Percentiles rank a stretch among this genome's conserved stretches.
These are phyloP conservation scores for Coleophoma eucalyptorum DNA, from an alignment of 2,329 filamentous ascomycete species.

Conservation along the genomic window DNA sequence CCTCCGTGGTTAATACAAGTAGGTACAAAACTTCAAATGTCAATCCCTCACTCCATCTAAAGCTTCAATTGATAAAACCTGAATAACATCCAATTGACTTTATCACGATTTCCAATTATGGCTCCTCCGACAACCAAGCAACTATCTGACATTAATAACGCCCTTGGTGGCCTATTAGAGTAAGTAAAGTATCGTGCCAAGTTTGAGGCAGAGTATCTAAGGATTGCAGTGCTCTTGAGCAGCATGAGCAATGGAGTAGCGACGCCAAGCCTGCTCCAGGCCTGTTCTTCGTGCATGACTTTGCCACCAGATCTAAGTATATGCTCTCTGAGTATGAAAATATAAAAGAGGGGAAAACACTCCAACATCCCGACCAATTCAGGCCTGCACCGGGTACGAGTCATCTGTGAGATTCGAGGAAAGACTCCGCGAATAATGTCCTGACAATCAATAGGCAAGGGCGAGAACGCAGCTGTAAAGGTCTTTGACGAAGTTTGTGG, in stretches of 20 bases:
- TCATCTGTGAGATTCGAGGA: neutral
- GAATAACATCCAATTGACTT: neutral
- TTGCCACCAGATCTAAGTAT: slow-evolving; percentile 35
- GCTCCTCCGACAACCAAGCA: slow-evolving; percentile 5
- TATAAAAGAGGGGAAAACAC: slow-evolving; percentile 27
- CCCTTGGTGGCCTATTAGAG: slow-evolving; percentile 6
- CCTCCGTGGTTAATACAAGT: too few species aligned
- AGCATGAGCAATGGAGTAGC: slow-evolving; percentile 12
- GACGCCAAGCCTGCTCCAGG: slow-evolving; percentile 24
- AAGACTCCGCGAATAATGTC: neutral
- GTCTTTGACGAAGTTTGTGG: slow-evolving; percentile 16
- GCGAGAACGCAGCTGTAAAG: slow-evolving; percentile 11
- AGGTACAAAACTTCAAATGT: too few species aligned
- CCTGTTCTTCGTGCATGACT: slow-evolving; percentile 37
- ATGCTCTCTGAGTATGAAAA: slow-evolving; percentile 38
- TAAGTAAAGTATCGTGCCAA: neutral
- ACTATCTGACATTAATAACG: slow-evolving; percentile 1
- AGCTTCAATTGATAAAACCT: neutral
- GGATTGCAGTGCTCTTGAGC: slow-evolving; percentile 11
- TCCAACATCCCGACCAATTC: slow-evolving; percentile 33
- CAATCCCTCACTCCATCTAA: neutral
- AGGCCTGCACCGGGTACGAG: slow-evolving; percentile 10
- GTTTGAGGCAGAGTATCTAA: neutral
- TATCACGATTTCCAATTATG: slow-evolving; percentile 1
- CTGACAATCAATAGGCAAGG: slow-evolving; percentile 7